A percentile compares a stretch with the other conserved stretches of the same genome.
These are phyloP conservation scores for Verruconis gallopava DNA, from an alignment of 2,329 filamentous ascomycete genomes.

Conservation along the genomic window DNA sequence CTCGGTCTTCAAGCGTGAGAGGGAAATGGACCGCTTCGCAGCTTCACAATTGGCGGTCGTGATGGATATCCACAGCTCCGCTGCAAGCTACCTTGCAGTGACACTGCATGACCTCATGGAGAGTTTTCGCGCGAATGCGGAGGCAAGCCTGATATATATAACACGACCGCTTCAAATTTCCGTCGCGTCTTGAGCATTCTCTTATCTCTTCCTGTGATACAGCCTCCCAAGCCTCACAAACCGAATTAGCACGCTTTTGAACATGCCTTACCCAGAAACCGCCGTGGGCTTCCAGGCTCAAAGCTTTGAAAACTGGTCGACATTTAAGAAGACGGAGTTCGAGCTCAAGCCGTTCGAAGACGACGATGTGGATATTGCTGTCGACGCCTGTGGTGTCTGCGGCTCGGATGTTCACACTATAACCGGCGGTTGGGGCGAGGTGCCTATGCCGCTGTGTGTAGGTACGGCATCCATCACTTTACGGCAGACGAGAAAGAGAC, in stretches of 20 bases:
- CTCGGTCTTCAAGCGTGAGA: too few relatives aligned
- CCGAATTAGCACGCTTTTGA: too few relatives aligned
- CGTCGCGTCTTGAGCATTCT: too few relatives aligned
- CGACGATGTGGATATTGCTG: constrained; percentile 77
- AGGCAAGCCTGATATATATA: neutral
- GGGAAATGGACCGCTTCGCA: too few relatives aligned
- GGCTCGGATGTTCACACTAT: constrained; percentile 37
- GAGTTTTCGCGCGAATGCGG: neutral
- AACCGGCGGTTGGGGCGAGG: constrained; percentile 48
- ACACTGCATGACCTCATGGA: neutral
- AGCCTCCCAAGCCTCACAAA: too few relatives aligned
- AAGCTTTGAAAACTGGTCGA: constrained; percentile 4
- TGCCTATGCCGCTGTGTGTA: constrained; percentile 50
- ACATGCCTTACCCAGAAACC: constrained; percentile 39
- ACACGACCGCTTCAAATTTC: neutral
- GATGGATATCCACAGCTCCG: too few relatives aligned
- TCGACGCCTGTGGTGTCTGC: constrained; percentile 60
- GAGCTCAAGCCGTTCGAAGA: constrained; percentile 77
- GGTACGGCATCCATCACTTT: neutral
- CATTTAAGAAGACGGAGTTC: constrained; percentile 39
- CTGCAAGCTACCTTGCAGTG: too few relatives aligned
- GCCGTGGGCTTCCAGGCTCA: constrained; percentile 29
- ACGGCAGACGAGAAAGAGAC: neutral
- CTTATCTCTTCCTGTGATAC: too few relatives aligned
- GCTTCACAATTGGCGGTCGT: too few relatives aligned